phyloP scores from a whole-genome alignment of 345 rosid genomes.

The Camelina sativa region DNA sequence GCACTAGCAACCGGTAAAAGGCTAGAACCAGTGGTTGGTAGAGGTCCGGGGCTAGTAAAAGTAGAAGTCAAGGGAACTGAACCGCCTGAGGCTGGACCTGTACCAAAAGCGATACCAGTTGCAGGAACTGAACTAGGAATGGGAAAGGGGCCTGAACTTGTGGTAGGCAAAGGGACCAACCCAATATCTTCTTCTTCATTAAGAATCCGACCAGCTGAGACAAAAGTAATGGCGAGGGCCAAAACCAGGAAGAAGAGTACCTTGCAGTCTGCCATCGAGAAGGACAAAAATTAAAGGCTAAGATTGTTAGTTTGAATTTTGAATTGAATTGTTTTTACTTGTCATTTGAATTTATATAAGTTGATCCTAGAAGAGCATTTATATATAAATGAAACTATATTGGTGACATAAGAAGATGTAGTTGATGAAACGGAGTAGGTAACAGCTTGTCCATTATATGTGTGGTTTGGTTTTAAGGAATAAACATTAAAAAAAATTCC shows the following conservation, averaged over 20 bases:
- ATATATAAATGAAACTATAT: conserved; percentile 18
- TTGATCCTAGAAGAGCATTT: not conserved
- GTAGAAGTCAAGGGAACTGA: conserved; percentile 28
- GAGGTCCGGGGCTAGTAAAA: conserved; percentile 32
- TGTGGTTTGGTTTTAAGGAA: conserved; percentile 47
- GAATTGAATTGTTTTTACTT: conserved; percentile 19
- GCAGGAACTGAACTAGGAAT: conserved; percentile 27
- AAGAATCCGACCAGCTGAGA: conserved; percentile 46
- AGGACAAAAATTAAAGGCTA: conserved; percentile 15
- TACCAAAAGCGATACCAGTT: conserved; percentile 31
- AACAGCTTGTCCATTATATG: conserved; percentile 29
- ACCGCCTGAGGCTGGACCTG: conserved; percentile 25
- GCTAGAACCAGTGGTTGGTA: conserved; percentile 35
- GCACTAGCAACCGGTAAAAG: conserved; percentile 32
- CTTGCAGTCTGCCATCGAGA: conserved; percentile 42
- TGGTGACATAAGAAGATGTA: conserved; percentile 33
- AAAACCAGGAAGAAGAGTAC: conserved; percentile 40
- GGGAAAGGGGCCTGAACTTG: conserved; percentile 32
- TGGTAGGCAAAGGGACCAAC: conserved; percentile 43
- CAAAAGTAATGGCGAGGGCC: conserved; percentile 41
- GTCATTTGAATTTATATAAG: conserved; percentile 26
- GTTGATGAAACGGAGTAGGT: conserved; percentile 52
- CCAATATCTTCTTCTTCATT: conserved; percentile 49
- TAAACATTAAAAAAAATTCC: not conserved
- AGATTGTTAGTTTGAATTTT: conserved; percentile 13